Conservation (phyloP, 2,329 filamentous ascomycete genomes). For the Penicillium sp. region DNA sequence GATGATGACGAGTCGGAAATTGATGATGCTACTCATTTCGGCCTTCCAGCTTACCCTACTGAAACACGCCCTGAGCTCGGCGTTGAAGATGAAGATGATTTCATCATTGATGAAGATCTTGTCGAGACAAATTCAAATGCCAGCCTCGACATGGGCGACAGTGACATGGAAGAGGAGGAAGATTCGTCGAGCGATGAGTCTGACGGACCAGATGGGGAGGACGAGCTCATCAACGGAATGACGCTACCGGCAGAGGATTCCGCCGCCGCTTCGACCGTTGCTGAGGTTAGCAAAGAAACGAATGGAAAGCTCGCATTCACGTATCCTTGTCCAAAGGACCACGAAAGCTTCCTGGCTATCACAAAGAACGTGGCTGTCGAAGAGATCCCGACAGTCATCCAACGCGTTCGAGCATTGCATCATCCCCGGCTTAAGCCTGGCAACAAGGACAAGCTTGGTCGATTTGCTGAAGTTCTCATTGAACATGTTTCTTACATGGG, state of each 20-base stretch:
- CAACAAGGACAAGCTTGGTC: constrained; percentile 73
- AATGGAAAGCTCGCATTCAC: constrained; percentile 61
- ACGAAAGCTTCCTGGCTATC: constrained; percentile 62
- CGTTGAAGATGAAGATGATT: constrained; percentile 90
- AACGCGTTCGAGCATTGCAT: constrained; percentile 83
- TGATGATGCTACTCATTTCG: constrained; percentile 55
- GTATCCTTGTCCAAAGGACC: constrained; percentile 72
- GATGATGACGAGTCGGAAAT: constrained; percentile 33
- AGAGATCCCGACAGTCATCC: constrained; percentile 68
- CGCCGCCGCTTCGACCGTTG: constrained; percentile 24
- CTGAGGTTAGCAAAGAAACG: constrained; percentile 39
- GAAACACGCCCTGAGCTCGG: constrained; percentile 46
- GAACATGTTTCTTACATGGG: constrained; percentile 53
- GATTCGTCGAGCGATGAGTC: constrained; percentile 39
- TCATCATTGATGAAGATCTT: constrained; percentile 78
- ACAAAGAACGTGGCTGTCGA: constrained; percentile 53
- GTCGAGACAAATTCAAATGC: constrained; percentile 66
- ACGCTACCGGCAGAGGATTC: constrained; percentile 35
- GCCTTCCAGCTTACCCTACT: constrained; percentile 46
- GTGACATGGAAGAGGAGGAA: constrained; percentile 49
- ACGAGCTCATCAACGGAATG: constrained; percentile 65
- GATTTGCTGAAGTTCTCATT: constrained; percentile 41
- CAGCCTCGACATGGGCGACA: constrained; percentile 36
- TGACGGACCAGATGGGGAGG: constrained; percentile 45
- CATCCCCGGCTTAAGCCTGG: constrained; percentile 75